phyloP scores from a whole-genome alignment of 192 early-diverging fungal species.

The Pilobolus umbonatus region DNA sequence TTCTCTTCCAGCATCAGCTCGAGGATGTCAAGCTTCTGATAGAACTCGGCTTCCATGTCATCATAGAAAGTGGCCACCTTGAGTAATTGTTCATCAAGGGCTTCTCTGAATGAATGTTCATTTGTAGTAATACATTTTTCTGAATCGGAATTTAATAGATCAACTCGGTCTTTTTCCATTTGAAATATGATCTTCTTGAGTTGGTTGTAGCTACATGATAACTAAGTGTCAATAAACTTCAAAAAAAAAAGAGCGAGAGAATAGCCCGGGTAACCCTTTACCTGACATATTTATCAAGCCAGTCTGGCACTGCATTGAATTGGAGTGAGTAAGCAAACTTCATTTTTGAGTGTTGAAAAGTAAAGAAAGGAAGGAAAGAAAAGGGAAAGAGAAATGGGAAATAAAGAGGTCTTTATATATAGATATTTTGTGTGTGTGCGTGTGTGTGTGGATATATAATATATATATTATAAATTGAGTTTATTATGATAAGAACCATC shows the following conservation, averaged over 20 bases:
- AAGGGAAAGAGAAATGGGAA: too few relatives aligned
- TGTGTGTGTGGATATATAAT: too few relatives aligned
- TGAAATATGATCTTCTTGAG: conserved; percentile 34
- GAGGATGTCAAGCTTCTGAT: conserved; percentile 47
- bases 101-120: conserved; percentile 44
- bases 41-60: conserved; percentile 62
- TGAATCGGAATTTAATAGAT: conserved; percentile 14
- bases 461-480: too few relatives aligned
- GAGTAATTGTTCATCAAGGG: conserved; percentile 66
- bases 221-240: neutral
- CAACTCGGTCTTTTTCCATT: conserved; percentile 32
- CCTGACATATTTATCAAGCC: conserved; percentile 75
- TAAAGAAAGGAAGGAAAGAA: too few relatives aligned
- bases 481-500: too few relatives aligned
- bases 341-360: too few relatives aligned
- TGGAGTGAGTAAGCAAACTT: conserved; percentile 92
- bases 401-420: too few relatives aligned
- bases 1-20: conserved; percentile 27
- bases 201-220: conserved; percentile 28
- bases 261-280: conserved; percentile 40
- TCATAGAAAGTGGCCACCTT: conserved; percentile 69
- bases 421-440: too few relatives aligned
- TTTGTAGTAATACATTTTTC: conserved; percentile 1
- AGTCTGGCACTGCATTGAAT: conserved; percentile 87
- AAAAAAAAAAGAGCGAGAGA: neutral